phyloP scores from a whole-genome alignment of 208 protist genomes.

The Crithidia bombi region DNA sequence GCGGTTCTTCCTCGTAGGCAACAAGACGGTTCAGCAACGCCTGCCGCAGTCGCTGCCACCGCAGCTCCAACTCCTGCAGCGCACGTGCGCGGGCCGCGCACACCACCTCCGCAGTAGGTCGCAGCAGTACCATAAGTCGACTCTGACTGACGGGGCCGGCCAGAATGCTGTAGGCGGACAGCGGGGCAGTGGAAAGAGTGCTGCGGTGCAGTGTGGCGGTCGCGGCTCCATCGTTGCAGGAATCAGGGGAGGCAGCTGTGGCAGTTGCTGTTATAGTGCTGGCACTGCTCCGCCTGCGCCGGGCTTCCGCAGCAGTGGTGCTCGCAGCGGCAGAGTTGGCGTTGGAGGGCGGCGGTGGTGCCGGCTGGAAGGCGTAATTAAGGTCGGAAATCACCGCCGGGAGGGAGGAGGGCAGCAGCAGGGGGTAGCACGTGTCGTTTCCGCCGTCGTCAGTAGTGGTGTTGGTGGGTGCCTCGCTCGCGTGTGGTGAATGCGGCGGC shows the following conservation, averaged over 20 bases:
- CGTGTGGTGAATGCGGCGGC: background rate
- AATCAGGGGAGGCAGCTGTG: no score
- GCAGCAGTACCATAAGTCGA: conserved; percentile 55
- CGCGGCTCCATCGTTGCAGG: no score
- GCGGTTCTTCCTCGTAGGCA: conserved; percentile 43
- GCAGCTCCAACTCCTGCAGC: conserved; percentile 44
- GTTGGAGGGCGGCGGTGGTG: background rate
- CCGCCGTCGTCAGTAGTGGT: background rate
- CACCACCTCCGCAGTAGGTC: conserved; percentile 42
- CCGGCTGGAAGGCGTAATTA: conserved; percentile 53
- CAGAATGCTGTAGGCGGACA: conserved; percentile 44
- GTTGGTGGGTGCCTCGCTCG: background rate
- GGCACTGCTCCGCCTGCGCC: background rate
- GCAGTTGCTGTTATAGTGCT: no score
- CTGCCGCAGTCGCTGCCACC: conserved; percentile 55
- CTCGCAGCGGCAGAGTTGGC: background rate
- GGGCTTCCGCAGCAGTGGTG: background rate
- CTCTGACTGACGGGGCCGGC: conserved; percentile 59
- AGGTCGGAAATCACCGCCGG: conserved; percentile 69
- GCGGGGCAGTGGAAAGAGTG: conserved; percentile 53
- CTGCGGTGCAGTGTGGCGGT: conserved; percentile 34
- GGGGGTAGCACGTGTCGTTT: conserved; percentile 17
- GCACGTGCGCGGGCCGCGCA: conserved; percentile 40
- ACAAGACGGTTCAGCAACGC: conserved; percentile 38
- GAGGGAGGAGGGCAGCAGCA: conserved; percentile 53